Conservation (phyloP, 2,329 filamentous ascomycete genomes). For the Colletotrichum somersetense region DNA sequence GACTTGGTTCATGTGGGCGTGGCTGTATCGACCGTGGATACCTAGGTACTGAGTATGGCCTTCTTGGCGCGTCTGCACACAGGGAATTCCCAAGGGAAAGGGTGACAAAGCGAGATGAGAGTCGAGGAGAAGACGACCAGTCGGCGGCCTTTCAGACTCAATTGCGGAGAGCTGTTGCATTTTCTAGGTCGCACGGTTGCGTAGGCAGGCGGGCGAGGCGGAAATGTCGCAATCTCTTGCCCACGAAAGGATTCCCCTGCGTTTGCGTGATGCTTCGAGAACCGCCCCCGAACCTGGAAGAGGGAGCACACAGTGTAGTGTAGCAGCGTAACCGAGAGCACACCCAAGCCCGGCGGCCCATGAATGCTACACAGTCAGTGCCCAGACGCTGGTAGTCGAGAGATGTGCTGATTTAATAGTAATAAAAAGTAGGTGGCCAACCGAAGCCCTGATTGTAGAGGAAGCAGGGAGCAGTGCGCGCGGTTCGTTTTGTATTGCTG, state of each 20-base stretch:
- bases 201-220: constrained; percentile 18
- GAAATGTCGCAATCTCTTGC: constrained; percentile 33
- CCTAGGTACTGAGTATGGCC: neutral
- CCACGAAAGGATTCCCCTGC: constrained; percentile 29
- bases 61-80: neutral
- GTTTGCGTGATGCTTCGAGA: constrained; percentile 35
- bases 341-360: neutral
- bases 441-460: constrained; percentile 1
- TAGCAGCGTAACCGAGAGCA: constrained; percentile 3
- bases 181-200: neutral
- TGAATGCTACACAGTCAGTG: constrained; percentile 2
- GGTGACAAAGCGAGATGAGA: constrained; percentile 13
- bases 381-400: too few relatives aligned
- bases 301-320: constrained; percentile 17
- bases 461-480: constrained; percentile 8
- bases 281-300: constrained; percentile 2
- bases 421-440: neutral
- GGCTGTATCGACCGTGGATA: constrained; percentile 11
- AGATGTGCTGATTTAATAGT: neutral
- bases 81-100: neutral
- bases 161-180: constrained; percentile 8
- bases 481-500: neutral
- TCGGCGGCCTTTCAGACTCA: neutral
- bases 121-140: constrained; percentile 21
- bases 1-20: constrained; percentile 37